These are phyloP conservation scores for Blechomonas ayalai DNA, from an alignment of 208 protist species.

Conservation along the genomic window DNA sequence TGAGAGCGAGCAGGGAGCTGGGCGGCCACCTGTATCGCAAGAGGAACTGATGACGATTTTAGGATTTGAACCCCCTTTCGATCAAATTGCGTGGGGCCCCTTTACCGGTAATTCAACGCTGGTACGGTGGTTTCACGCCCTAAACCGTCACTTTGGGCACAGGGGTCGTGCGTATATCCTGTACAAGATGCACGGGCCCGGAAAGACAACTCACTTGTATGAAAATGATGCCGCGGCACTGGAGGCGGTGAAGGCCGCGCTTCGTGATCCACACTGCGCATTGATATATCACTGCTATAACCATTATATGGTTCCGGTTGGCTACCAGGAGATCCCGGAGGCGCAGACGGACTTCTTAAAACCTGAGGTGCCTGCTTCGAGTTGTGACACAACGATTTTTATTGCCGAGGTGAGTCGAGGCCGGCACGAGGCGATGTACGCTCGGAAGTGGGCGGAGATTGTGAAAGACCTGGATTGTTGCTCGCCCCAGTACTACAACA, in stretches of 20 bases:
- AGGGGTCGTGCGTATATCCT: constrained; percentile 60
- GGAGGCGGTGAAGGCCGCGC: constrained; percentile 53
- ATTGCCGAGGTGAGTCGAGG: constrained; percentile 88
- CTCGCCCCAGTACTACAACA: constrained; percentile 83
- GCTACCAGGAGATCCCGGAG: constrained; percentile 81
- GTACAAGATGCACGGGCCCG: constrained; percentile 75
- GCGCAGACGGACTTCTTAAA: constrained; percentile 67
- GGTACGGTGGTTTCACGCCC: constrained; percentile 86
- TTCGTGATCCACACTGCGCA: constrained; percentile 63
- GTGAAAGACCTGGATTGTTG: constrained; percentile 74
- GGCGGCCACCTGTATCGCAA: constrained; percentile 59
- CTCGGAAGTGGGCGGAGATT: constrained; percentile 72
- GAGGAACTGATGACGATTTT: constrained; percentile 87
- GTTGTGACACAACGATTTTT: constrained; percentile 79
- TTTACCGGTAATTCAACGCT: constrained; percentile 91
- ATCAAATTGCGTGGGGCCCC: constrained; percentile 80
- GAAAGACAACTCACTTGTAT: constrained; percentile 50
- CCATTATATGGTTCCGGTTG: constrained; percentile 91
- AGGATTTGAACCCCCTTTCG: constrained; percentile 87
- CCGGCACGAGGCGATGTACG: constrained; percentile 80
- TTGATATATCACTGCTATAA: constrained; percentile 93
- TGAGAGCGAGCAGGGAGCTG: constrained; percentile 27
- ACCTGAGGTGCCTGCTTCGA: constrained; percentile 20
- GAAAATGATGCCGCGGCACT: constrained; percentile 40
- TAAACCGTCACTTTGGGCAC: constrained; percentile 66